Percentiles rank a stretch among this genome's conserved stretches.
Conservation (phyloP, 2,329 filamentous ascomycete species). For the Neospermospora avenae region DNA sequence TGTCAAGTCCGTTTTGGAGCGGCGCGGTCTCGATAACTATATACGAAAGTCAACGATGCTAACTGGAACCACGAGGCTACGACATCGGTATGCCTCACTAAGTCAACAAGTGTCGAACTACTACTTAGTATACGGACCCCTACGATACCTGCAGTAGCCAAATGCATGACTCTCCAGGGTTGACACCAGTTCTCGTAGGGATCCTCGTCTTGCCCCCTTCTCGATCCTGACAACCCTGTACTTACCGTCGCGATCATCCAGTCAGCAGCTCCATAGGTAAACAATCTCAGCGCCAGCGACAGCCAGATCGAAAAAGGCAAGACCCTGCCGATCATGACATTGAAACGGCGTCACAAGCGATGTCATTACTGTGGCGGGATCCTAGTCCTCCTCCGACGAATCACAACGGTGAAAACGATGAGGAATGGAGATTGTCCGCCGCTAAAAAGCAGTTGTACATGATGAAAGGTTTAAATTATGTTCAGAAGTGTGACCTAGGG, state of each 20-base stretch:
- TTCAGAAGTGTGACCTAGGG: neutral
- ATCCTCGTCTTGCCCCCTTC: neutral
- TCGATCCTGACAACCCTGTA: conserved; percentile 11
- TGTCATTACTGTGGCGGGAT: conserved; percentile 14
- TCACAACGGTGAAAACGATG: neutral
- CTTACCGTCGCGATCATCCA: conserved; percentile 10
- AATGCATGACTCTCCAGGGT: neutral
- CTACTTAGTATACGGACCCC: conserved; percentile 7
- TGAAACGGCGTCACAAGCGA: conserved; percentile 17
- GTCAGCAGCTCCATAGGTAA: neutral
- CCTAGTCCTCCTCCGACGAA: neutral
- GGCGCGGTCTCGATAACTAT: too few species aligned
- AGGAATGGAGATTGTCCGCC: conserved; percentile 4
- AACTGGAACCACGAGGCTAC: neutral
- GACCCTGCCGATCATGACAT: conserved; percentile 22
- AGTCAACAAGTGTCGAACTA: neutral
- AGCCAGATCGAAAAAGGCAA: neutral
- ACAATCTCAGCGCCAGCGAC: neutral
- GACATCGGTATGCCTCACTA: neutral
- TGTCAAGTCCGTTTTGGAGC: too few species aligned
- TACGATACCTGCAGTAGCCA: neutral
- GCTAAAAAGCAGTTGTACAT: neutral
- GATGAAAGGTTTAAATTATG: neutral
- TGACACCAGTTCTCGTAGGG: neutral
- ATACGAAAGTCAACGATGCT: neutral